Base-by-base conservation (phyloP, 148 eudicot genomes). In the Vaccinium darrowii region DNA sequence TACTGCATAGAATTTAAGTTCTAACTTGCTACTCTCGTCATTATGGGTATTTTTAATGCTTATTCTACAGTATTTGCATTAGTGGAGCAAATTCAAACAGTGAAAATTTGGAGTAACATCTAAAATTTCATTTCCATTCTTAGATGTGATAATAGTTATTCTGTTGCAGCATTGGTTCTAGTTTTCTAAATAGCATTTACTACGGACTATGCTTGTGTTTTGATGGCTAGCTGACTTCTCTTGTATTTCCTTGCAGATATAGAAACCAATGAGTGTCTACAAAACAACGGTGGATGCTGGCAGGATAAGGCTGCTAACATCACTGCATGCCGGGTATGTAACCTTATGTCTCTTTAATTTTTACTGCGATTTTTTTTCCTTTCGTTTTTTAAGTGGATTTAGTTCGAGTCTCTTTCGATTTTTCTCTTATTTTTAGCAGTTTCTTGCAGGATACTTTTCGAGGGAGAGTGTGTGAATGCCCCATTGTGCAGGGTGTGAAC, bases 231-330 rank as follows among this genome's bases (percentile, higher is more conserved):
- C 23, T 50, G 8, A 23, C 69, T 76, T 84, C 72, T 72, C 53
- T 16, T 36, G 30, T 33, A 60, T 47, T 39, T 58, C 57, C 18
- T 58, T 84, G 79, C 92, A 96, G 99, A 93, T 85, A 86, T 95
- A 71, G 95, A 97, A 92, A 97, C 98, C 65, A 95, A 97, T 82
- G 94, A 97, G 88, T 97, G 99, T 90, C 83, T 92, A 36, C 90
- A 89, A 77, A 93, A 93, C 89, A 94, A 97, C 82, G 99, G 99
- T 18, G 99, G 99, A 78, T 96, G 99, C 89, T 96, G 99, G 99
- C 89, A 92, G 84, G 95, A 96, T 81, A 93, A 88, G 86, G 82
- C 86, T 86, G 84, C 94, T 79, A 96, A 94, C 81, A 88, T 96
- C 78, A 92, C 99, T 81, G 98, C 99, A 69, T 96, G 99, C 90